These are phyloP conservation scores for Ploettnerulaceae sp. DNA, from an alignment of 2,329 filamentous ascomycete species.

Conservation along the genomic window DNA sequence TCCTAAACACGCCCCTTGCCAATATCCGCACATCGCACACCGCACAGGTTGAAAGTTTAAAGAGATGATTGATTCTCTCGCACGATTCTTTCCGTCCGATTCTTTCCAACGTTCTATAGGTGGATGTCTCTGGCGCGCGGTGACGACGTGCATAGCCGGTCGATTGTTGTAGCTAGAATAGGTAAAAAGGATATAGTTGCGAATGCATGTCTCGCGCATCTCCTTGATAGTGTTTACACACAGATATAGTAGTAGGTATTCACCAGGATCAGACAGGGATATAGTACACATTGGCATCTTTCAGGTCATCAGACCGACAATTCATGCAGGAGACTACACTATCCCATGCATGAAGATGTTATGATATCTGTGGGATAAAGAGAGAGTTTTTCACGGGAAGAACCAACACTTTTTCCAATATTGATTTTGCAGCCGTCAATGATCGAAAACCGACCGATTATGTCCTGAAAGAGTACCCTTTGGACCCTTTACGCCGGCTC, in stretches of 20 bases:
- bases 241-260: background rate
- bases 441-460: conserved; percentile 3
- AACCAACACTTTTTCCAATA: conserved; percentile 9
- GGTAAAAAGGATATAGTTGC: conserved; percentile 4
- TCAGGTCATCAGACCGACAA: conserved; percentile 15
- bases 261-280: background rate
- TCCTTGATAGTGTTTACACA: background rate
- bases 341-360: conserved; percentile 8
- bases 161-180: background rate
- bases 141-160: conserved; percentile 14
- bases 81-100: conserved; percentile 17
- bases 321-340: conserved; percentile 11
- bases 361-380: conserved; percentile 10
- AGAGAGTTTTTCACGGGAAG: conserved; percentile 5
- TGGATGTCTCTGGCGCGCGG: conserved; percentile 16
- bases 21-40: no score
- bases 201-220: background rate
- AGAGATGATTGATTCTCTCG: conserved; percentile 6
- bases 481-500: background rate
- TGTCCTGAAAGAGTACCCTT: background rate
- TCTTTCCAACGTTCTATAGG: no score
- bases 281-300: background rate
- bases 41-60: conserved; percentile 2
- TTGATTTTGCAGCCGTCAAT: background rate
- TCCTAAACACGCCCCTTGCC: no score